These are phyloP conservation scores for Exophiala dermatitidis DNA, from an alignment of 2,329 filamentous ascomycete species.

Conservation along the genomic window DNA sequence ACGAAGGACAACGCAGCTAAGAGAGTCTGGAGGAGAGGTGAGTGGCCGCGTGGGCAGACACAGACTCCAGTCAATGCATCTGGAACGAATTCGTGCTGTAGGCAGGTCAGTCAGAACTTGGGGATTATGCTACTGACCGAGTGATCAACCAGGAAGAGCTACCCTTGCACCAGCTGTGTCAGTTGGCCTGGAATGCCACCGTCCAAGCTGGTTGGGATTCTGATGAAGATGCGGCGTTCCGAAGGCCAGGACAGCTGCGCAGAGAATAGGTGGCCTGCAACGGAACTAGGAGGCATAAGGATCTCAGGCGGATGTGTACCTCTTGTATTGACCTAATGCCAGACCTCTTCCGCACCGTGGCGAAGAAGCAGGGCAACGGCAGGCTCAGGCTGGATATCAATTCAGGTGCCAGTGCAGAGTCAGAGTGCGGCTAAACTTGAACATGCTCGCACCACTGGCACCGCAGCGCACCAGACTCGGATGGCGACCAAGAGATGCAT, in stretches of 20 bases:
- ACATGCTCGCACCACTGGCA: constrained; percentile 4
- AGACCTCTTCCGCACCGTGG: not conserved
- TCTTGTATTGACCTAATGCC: not conserved
- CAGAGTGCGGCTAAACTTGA: constrained; percentile 3
- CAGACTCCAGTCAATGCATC: not conserved
- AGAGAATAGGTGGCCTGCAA: not conserved
- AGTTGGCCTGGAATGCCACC: not conserved
- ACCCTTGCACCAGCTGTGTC: constrained; percentile 6
- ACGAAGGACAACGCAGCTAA: constrained; percentile 5
- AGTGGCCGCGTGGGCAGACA: not conserved
- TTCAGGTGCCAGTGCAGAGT: not conserved
- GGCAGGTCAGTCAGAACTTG: not conserved
- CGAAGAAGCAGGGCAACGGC: not conserved
- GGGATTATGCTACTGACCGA: not conserved
- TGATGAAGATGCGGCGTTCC: constrained; percentile 1
- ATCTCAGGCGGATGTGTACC: not conserved
- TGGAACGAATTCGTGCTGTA: constrained; percentile 2
- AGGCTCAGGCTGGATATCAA: not conserved
- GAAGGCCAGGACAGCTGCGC: not conserved
- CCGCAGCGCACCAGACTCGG: not conserved
- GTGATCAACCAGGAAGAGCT: not conserved
- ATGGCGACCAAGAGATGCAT: not conserved
- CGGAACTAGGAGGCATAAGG: not conserved
- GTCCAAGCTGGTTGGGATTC: constrained; percentile 1
- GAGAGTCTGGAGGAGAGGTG: not conserved